Conservation (phyloP, 164 flowering plant genomes). For the Paratinospora sagittata region DNA sequence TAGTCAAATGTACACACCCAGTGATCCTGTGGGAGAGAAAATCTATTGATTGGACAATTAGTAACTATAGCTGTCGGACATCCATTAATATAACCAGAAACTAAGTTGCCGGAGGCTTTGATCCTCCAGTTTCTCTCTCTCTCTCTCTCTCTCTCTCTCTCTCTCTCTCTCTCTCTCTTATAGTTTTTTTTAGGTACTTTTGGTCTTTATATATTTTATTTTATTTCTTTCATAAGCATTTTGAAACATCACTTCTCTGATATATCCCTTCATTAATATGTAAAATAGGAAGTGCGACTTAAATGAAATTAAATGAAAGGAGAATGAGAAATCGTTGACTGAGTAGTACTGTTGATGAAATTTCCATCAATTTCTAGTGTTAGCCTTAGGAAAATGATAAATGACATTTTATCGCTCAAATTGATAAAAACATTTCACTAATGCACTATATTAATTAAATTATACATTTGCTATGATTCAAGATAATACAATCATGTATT, state of each 20-base stretch:
- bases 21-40: not conserved
- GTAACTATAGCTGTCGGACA: not conserved
- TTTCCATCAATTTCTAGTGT: no score
- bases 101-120: not conserved
- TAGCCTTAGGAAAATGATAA: no score
- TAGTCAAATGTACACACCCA: not conserved
- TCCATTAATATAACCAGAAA: not conserved
- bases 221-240: constrained; percentile 1
- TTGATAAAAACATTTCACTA: no score
- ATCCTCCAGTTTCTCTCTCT: not conserved
- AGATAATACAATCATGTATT: no score
- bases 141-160: not conserved
- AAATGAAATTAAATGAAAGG: not conserved
- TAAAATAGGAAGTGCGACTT: not conserved
- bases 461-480: no score
- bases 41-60: not conserved
- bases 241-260: constrained; percentile 5
- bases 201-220: not conserved
- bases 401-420: no score
- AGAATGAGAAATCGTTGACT: no score
- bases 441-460: no score
- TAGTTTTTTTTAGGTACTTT: not conserved
- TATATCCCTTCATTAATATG: not conserved
- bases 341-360: no score
- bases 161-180: not conserved